Base-by-base conservation (phyloP, 2,329 filamentous ascomycete species). In the Alternaria alternata region DNA sequence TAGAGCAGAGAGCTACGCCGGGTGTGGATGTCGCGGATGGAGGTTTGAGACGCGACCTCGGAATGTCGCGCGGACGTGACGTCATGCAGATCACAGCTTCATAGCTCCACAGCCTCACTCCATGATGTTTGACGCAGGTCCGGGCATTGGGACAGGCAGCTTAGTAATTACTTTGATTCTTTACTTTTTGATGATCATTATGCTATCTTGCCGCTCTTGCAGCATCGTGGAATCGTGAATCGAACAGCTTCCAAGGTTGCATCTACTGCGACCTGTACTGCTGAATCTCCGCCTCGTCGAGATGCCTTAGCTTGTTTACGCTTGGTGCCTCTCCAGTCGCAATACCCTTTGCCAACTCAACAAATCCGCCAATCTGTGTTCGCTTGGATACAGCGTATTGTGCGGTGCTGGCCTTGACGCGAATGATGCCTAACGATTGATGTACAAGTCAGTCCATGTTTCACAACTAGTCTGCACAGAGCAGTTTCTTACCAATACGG, bases 261-360 rank as follows among this genome's bases (percentile, higher is more conserved):
- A 16, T 36, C 59, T 75, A 77, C 67, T 75, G 73, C 8, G 69
- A 64, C 64, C 69, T 74, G 70, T 74, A 78, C 60, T 78, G 75
- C 54, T 75, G 61, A 12, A 78, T 62, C 68, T 78, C 76, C 7
- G 65, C 69, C 81, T 89, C 84, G 22, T 81, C 87, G 52, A 96
- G 81, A 77, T 96, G 90, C 60, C 92, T 85, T 72, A 96, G 76
- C 76, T 89, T 92, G 76, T 94, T 95, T 43, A 94, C 87, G 8
- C 82, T 81, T 1, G 93, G 89, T 1, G 88, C 82, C 75, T 90
- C 87, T 7, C 93, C 92, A 1, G 88, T 92, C 2, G 92, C 81
- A 0, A 89, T 83, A 5, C 92, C 91, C 81, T 93, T 91, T 0
- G 91, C 91, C 36, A 94, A 81, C 75, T 96, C 91, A 9, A 89